These are phyloP conservation scores for Biancaea sappan DNA, from an alignment of 306 rosid species.

Conservation along the genomic window DNA sequence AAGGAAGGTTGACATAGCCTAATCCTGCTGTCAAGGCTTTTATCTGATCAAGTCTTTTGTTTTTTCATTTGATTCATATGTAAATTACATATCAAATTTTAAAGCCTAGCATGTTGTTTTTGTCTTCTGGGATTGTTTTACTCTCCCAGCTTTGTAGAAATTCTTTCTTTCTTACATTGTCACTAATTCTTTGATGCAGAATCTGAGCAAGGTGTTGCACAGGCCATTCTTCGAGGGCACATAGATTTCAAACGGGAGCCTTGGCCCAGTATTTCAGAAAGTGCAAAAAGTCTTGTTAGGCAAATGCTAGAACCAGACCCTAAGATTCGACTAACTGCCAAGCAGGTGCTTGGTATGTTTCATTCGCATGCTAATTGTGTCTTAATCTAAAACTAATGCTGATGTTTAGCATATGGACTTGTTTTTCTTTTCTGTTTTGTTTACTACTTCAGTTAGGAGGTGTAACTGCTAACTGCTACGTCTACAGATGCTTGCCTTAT, in stretches of 20 bases:
- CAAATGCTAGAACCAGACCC: slow-evolving; percentile 99
- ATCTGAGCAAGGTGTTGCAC: slow-evolving; percentile 96
- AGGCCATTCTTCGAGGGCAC: slow-evolving; percentile 82
- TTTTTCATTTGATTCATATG: no score
- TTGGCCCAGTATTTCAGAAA: slow-evolving; percentile 93
- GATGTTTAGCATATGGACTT: background rate
- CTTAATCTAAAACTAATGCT: background rate
- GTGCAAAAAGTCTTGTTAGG: slow-evolving; percentile 94
- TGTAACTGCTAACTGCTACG: background rate
- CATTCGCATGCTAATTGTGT: slow-evolving; percentile 21
- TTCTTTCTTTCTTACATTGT: slow-evolving; percentile 19
- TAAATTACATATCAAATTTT: background rate
- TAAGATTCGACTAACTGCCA: slow-evolving; percentile 93
- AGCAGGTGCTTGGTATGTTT: slow-evolving; percentile 94
- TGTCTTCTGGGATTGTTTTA: background rate
- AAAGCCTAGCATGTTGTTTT: background rate
- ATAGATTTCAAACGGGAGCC: slow-evolving; percentile 98
- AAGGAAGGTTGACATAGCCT: no score
- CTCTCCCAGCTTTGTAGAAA: background rate
- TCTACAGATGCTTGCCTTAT: background rate
- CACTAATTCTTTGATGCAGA: slow-evolving; percentile 64
- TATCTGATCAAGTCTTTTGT: no score
- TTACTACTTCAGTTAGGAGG: background rate
- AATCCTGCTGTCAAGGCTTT: no score
- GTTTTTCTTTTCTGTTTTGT: background rate